Conservation (phyloP, 2,329 filamentous ascomycete species). For the Penicillium sp. region DNA sequence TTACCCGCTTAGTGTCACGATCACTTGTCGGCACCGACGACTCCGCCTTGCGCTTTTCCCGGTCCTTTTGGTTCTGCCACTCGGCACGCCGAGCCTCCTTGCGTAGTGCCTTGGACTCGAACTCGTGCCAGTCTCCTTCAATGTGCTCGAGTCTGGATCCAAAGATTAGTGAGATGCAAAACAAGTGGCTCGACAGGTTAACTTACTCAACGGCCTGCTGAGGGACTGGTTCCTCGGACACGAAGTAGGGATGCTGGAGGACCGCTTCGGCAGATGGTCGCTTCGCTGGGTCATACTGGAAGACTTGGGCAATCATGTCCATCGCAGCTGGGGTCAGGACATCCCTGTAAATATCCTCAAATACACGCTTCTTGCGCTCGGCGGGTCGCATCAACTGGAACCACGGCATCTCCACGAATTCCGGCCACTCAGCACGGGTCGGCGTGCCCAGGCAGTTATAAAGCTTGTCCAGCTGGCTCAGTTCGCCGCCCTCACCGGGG, state of each 20-base stretch:
- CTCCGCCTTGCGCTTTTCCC: constrained; percentile 46
- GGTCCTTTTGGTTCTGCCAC: constrained; percentile 44
- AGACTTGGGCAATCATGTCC: constrained; percentile 77
- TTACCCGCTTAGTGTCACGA: constrained; percentile 40
- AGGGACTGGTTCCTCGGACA: constrained; percentile 69
- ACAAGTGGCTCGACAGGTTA: neutral
- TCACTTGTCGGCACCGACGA: constrained; percentile 33
- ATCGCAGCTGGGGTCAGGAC: constrained; percentile 74
- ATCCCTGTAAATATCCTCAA: constrained; percentile 77
- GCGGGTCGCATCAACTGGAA: constrained; percentile 83
- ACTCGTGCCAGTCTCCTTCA: constrained; percentile 96
- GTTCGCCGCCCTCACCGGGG: constrained; percentile 90
- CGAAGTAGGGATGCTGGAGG: constrained; percentile 84
- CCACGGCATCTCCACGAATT: constrained; percentile 91
- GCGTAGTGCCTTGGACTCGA: constrained; percentile 89
- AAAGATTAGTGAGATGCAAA: constrained; percentile 1
- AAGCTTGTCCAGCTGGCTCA: constrained; percentile 95
- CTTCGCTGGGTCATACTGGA: constrained; percentile 79
- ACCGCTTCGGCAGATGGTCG: constrained; percentile 80
- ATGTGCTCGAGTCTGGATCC: constrained; percentile 64
- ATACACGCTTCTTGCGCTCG: constrained; percentile 66
- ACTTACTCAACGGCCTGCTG: constrained; percentile 77
- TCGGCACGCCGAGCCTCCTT: constrained; percentile 61
- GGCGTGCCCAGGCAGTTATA: constrained; percentile 89
- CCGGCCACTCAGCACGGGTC: constrained; percentile 78